Base-by-base conservation (phyloP, 2,329 filamentous ascomycete genomes). In the Aureobasidium sp. region DNA sequence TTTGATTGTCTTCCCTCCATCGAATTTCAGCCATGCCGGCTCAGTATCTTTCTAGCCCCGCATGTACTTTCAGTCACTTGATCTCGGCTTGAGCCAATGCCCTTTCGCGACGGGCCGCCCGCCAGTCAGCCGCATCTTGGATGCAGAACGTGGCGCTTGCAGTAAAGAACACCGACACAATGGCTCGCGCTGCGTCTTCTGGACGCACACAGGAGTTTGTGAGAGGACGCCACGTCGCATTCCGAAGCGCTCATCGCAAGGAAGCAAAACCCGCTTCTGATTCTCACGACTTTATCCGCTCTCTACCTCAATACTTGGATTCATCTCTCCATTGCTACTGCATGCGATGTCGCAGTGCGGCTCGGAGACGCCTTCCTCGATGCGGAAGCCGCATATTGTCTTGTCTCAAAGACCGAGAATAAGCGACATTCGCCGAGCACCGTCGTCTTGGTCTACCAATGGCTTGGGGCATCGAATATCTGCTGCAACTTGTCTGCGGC, bases 31-130 rank as follows among this genome's bases (percentile, higher is more conserved):
- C 31, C 54, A 47, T 58, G 29, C 19, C 57, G 44, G 44, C 24
- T 24, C 12, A 19, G 15, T 31, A 24, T 49, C 57, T 40, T 60
- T 42, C 45, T 35, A 50, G 69, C 72, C 74, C 79, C 81, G 82
- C 82, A 85, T 85, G 73, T 71, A 69, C 70, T 78, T 78, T 73
- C 74, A 74, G 76, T 85, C 82, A 85, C 82, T 85, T 85, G 83
- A 85, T 58, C 80, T 69, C 76, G 72, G 71, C 65, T 72, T 70
- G 71, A 61, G 60, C 73, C 69, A 70, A 71, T 70, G 64, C 64
- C 64, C 63, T 65, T 60, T 61, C 62, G 49, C 60, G 24, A 44
- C 65, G 65, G 64, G 57, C 64, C 61, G 64, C 61, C 64, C 61
- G 61, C 61, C 63, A 60, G 50, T 62, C 62, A 61, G 58, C 59